Conservation (phyloP, 352 stramenopile genomes). For the Pythium dissotocum region DNA sequence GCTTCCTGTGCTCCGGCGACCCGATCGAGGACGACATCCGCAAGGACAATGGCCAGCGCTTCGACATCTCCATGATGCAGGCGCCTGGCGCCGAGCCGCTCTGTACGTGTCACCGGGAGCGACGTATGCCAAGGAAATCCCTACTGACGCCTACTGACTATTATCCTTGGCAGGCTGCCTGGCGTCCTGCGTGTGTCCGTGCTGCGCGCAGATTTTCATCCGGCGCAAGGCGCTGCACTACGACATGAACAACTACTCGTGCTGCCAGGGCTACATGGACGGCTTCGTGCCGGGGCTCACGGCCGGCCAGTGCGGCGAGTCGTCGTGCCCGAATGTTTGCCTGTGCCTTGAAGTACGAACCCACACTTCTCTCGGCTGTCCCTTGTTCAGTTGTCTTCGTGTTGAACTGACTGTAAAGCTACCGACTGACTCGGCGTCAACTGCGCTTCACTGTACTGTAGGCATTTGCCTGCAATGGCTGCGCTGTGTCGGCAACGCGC, state of each 20-base stretch:
- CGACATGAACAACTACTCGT: constrained; percentile 93
- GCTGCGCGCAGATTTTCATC: constrained; percentile 90
- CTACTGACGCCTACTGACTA: background rate
- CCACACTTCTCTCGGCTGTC: background rate
- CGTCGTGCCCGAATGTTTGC: constrained; percentile 84
- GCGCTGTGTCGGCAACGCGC: constrained; percentile 89
- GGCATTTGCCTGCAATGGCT: constrained; percentile 86
- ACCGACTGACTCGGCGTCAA: background rate
- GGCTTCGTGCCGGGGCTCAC: constrained; percentile 85
- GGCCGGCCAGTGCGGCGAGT: constrained; percentile 85
- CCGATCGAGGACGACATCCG: constrained; percentile 68
- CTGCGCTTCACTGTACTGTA: constrained; percentile 15
- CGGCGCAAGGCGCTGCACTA: constrained; percentile 90
- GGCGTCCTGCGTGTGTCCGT: constrained; percentile 80
- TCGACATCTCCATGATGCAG: constrained; percentile 89
- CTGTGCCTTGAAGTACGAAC: constrained; percentile 85
- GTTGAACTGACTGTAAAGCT: background rate
- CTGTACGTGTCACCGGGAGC: constrained; percentile 51
- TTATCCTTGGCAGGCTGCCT: constrained; percentile 43
- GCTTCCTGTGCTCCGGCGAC: constrained; percentile 66
- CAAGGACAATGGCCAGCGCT: constrained; percentile 68
- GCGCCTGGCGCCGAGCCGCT: constrained; percentile 77
- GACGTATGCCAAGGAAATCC: constrained; percentile 1
- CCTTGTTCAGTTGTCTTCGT: background rate
- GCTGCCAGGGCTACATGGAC: constrained; percentile 93